Conservation (phyloP, 352 stramenopile species). For the Globisporangium polare region DNA sequence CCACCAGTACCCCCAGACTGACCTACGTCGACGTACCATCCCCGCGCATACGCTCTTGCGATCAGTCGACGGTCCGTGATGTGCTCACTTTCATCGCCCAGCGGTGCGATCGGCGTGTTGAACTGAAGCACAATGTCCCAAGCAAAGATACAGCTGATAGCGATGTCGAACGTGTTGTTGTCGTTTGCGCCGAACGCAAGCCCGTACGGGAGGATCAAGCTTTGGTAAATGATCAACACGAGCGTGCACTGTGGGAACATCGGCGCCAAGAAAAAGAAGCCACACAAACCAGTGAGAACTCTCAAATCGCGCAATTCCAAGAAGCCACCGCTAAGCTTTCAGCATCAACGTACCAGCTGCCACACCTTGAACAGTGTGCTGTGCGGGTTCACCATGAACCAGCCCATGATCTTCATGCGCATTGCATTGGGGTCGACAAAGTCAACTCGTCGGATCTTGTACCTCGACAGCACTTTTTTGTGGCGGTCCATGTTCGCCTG, state of each 20-base stretch:
- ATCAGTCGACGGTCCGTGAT: constrained; percentile 63
- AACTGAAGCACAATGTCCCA: constrained; percentile 74
- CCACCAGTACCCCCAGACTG: neutral
- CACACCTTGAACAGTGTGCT: constrained; percentile 67
- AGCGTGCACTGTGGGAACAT: constrained; percentile 39
- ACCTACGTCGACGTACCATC: constrained; percentile 36
- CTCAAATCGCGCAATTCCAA: neutral
- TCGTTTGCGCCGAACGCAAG: constrained; percentile 60
- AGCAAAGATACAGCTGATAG: constrained; percentile 67
- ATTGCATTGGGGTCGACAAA: constrained; percentile 31
- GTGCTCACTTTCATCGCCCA: constrained; percentile 45
- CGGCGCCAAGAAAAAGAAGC: neutral
- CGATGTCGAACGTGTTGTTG: constrained; percentile 37
- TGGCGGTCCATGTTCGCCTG: constrained; percentile 62
- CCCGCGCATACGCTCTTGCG: constrained; percentile 43
- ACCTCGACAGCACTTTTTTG: constrained; percentile 66
- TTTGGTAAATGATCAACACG: constrained; percentile 76
- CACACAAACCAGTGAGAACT: neutral
- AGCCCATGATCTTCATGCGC: constrained; percentile 35
- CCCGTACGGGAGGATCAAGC: constrained; percentile 60
- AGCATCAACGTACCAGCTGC: constrained; percentile 50
- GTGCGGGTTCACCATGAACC: constrained; percentile 67
- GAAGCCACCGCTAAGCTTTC: neutral
- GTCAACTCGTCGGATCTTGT: constrained; percentile 69
- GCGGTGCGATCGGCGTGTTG: constrained; percentile 51